phyloP scores from a whole-genome alignment of 768 basidiomycete genomes.

The Hypholoma sublateritium region DNA sequence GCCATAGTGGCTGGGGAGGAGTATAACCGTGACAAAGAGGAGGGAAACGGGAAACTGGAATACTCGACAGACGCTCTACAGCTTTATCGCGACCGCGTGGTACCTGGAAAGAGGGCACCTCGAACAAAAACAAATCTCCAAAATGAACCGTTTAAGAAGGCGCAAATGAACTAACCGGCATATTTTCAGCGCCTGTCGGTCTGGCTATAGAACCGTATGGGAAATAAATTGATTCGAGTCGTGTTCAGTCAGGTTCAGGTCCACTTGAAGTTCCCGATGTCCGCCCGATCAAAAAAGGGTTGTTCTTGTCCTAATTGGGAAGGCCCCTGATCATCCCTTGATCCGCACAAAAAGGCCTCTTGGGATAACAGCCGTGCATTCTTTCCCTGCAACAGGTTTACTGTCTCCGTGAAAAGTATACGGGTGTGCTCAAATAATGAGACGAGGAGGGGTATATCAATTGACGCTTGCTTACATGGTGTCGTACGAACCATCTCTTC shows the following conservation, averaged over 20 bases:
- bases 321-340: not conserved
- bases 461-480: too few species aligned
- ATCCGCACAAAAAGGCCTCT: too few species aligned
- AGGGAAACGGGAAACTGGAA: not conserved
- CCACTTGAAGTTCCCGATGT: not conserved
- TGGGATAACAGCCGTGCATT: too few species aligned
- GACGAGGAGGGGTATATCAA: too few species aligned
- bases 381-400: too few species aligned
- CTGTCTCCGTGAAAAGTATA: too few species aligned
- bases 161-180: not conserved
- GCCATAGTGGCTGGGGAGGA: not conserved
- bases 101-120: too few species aligned
- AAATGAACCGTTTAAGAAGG: not conserved
- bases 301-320: not conserved
- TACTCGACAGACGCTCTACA: not conserved
- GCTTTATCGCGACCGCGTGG: not conserved
- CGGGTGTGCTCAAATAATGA: too few species aligned
- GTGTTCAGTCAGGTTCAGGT: not conserved
- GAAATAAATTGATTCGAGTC: not conserved
- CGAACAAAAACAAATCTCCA: too few species aligned
- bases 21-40: not conserved
- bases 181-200: not conserved
- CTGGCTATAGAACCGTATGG: not conserved
- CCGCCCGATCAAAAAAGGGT: not conserved
- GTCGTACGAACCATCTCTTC: too few species aligned